Percentiles rank a stretch among this genome's conserved stretches.
phyloP scores from a whole-genome alignment of 106 monocot genomes.

The Apostasia shenzhenica region DNA sequence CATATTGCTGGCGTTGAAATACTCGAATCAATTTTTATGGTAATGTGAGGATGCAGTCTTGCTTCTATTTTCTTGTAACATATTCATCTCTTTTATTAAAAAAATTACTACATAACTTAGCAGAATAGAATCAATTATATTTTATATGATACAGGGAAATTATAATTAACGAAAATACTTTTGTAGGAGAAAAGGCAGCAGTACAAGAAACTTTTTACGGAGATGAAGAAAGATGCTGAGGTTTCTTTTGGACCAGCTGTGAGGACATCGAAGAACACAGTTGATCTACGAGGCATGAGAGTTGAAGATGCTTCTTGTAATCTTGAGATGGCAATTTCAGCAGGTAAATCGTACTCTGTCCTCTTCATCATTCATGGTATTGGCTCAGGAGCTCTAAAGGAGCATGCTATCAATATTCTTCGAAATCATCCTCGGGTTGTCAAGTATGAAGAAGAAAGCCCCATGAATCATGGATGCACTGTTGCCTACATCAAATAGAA shows the following conservation, averaged over 20 bases:
- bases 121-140: too few species aligned
- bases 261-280: conserved; percentile 74
- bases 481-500: conserved; percentile 55
- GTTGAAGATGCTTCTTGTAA: conserved; percentile 49
- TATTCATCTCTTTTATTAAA: too few species aligned
- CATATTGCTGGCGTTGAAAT: too few species aligned
- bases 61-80: too few species aligned
- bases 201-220: conserved; percentile 1
- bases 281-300: conserved; percentile 71
- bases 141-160: too few species aligned
- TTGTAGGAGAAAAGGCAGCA: conserved; percentile 14
- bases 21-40: too few species aligned
- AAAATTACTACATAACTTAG: too few species aligned
- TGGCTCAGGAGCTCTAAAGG: conserved; percentile 74
- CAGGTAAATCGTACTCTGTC: conserved; percentile 40
- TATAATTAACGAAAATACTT: not conserved
- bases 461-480: conserved; percentile 83
- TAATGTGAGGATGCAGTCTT: too few species aligned
- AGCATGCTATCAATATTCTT: conserved; percentile 36
- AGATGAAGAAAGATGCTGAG: conserved; percentile 20
- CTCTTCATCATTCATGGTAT: conserved; percentile 77
- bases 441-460: conserved; percentile 79
- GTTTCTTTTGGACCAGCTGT: conserved; percentile 51
- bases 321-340: conserved; percentile 54
- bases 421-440: conserved; percentile 63